Conservation (phyloP, 805 yeast genomes). For the Candida adriatica region DNA sequence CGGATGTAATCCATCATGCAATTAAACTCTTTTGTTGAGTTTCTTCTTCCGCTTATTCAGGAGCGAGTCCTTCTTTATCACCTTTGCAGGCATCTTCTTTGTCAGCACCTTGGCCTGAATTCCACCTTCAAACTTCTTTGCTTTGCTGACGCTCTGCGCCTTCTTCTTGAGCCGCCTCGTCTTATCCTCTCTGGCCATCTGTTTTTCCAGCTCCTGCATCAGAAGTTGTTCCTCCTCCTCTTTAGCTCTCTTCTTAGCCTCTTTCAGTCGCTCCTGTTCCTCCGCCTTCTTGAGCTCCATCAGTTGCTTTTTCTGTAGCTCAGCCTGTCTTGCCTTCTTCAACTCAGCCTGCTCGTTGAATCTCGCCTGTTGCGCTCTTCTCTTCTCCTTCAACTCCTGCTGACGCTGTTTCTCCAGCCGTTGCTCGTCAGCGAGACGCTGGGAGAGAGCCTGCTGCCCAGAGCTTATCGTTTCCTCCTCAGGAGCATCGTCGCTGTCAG, state of each 20-base stretch:
- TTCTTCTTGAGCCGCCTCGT: slow-evolving; percentile 11
- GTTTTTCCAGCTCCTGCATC: slow-evolving; percentile 11
- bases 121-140: slow-evolving; percentile 19
- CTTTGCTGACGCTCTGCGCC: slow-evolving; percentile 7
- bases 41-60: slow-evolving; percentile 21
- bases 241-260: slow-evolving; percentile 10
- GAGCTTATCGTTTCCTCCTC: slow-evolving; percentile 36
- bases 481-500: slow-evolving; percentile 46
- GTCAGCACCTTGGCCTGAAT: slow-evolving; percentile 18
- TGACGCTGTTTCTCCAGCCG: slow-evolving; percentile 23
- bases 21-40: slow-evolving; percentile 16
- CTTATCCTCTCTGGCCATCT: slow-evolving; percentile 12
- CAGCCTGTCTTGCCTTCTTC: slow-evolving; percentile 16
- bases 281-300: slow-evolving; percentile 16
- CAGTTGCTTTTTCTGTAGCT: slow-evolving; percentile 16
- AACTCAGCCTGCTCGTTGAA: slow-evolving; percentile 20
- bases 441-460: slow-evolving; percentile 12
- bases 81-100: slow-evolving; percentile 4
- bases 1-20: background rate
- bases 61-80: slow-evolving; percentile 16
- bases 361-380: slow-evolving; percentile 20
- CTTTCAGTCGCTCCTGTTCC: slow-evolving; percentile 11
- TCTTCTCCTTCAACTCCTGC: slow-evolving; percentile 22
- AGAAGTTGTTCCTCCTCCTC: slow-evolving; percentile 16
- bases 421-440: slow-evolving; percentile 17